These are phyloP conservation scores for Penicillium simplicissimum DNA, from an alignment of 495 filamentous ascomycete genomes.

Conservation along the genomic window DNA sequence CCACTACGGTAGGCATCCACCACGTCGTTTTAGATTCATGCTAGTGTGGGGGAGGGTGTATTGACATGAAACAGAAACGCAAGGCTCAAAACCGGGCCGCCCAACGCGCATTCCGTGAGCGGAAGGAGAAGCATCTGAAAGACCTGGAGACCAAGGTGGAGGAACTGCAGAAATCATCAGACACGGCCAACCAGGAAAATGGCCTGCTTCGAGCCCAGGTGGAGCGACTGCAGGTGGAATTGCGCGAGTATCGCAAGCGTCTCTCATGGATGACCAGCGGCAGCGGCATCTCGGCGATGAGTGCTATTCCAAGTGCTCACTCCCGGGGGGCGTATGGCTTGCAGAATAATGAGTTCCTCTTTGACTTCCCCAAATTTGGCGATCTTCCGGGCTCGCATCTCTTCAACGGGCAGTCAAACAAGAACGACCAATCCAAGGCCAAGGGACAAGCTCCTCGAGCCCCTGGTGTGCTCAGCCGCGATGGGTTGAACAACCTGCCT, in stretches of 20 bases:
- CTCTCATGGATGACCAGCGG: conserved; percentile 59
- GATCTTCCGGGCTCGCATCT: conserved; percentile 66
- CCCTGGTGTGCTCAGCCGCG: conserved; percentile 38
- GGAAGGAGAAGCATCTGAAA: conserved; percentile 96
- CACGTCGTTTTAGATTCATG: not conserved
- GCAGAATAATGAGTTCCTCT: conserved; percentile 82
- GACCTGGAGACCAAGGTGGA: conserved; percentile 94
- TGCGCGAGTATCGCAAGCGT: conserved; percentile 87
- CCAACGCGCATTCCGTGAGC: conserved; percentile 94
- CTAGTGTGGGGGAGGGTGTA: conserved; percentile 1
- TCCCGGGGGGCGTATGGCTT: conserved; percentile 47
- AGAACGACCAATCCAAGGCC: conserved; percentile 36
- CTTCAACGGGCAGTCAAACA: conserved; percentile 45
- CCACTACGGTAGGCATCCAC: conserved; percentile 75
- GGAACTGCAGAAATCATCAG: conserved; percentile 85
- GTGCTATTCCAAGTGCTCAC: conserved; percentile 40
- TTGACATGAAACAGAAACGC: conserved; percentile 71
- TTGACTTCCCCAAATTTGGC: conserved; percentile 94
- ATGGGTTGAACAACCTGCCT: conserved; percentile 20
- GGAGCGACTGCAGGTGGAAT: conserved; percentile 79
- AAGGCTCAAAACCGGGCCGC: conserved; percentile 98
- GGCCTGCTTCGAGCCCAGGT: conserved; percentile 79
- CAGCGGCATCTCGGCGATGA: conserved; percentile 51
- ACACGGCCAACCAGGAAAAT: conserved; percentile 84
- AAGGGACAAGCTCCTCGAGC: conserved; percentile 25